Percentiles rank a stretch among this genome's conserved stretches.
phyloP scores from a whole-genome alignment of 2,329 filamentous ascomycete genomes.

The Botryotinia convoluta region DNA sequence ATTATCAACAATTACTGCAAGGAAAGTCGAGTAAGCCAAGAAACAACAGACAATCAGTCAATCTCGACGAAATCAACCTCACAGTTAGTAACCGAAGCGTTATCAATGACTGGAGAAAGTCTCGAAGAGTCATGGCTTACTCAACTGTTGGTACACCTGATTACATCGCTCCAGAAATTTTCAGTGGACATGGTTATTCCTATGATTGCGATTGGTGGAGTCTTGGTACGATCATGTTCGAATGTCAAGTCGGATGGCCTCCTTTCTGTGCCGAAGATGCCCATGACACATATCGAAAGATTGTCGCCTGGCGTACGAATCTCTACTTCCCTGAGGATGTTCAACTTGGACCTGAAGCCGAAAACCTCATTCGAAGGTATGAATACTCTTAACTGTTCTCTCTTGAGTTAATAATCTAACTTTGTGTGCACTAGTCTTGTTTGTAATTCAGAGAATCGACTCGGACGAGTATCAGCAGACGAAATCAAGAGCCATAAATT shows the following conservation, averaged over 20 bases:
- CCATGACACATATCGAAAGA: constrained; percentile 98
- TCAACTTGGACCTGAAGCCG: constrained; percentile 80
- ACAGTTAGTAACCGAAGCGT: constrained; percentile 97
- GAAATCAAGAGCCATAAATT: constrained; percentile 94
- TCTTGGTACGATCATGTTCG: constrained; percentile 98
- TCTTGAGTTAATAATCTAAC: constrained; percentile 31
- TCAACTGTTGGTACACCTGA: constrained; percentile 97
- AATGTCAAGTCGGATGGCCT: constrained; percentile 97
- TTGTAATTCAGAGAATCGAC: constrained; percentile 87
- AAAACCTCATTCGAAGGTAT: constrained; percentile 88
- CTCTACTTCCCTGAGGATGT: constrained; percentile 97
- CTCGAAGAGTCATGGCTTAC: constrained; percentile 91
- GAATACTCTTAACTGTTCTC: constrained; percentile 33
- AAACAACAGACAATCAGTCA: constrained; percentile 85
- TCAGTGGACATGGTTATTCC: constrained; percentile 92
- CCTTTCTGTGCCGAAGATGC: constrained; percentile 98
- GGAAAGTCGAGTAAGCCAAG: constrained; percentile 67
- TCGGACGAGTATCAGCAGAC: constrained; percentile 80
- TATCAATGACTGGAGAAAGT: constrained; percentile 98
- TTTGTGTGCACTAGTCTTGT: constrained; percentile 63
- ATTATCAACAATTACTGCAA: constrained; percentile 94
- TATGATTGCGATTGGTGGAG: constrained; percentile 99
- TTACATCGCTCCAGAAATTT: constrained; percentile 98
- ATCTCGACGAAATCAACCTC: constrained; percentile 95
- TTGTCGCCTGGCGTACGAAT: constrained; percentile 95